Evolutionary conservation across 768 basidiomycete genomes (phyloP).

Genomic region (Tylopilus rubrobrunneus): DNA sequence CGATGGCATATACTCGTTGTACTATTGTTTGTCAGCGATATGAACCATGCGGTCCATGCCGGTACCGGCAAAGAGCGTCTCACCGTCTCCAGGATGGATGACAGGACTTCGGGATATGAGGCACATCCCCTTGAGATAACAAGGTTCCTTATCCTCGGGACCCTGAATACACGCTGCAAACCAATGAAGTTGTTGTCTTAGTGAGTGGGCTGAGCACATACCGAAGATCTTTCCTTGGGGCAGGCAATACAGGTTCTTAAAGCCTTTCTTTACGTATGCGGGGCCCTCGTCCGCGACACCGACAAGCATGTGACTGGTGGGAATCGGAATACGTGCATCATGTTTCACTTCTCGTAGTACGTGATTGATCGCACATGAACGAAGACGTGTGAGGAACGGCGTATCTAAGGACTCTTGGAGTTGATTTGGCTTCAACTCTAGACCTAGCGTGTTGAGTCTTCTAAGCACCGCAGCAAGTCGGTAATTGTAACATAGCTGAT

Average conservation of each 20-base stretch:
- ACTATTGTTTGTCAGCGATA: conserved; percentile 37
- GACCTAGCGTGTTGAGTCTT: conserved; percentile 42
- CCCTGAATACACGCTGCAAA: conserved; percentile 54
- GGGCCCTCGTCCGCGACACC: conserved; percentile 84
- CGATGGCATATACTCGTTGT: conserved; percentile 68
- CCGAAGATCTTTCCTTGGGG: conserved; percentile 64
- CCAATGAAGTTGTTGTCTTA: neutral
- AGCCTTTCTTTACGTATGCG: conserved; percentile 49
- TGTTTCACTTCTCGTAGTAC: conserved; percentile 74
- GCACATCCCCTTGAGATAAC: conserved; percentile 57
- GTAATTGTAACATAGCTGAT: conserved; percentile 46
- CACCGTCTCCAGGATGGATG: conserved; percentile 73
- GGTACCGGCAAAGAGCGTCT: conserved; percentile 1
- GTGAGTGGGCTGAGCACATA: conserved; percentile 25
- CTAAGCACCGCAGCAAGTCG: conserved; percentile 49
- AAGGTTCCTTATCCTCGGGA: conserved; percentile 45
- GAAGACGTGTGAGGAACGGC: conserved; percentile 53
- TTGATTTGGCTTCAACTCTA: conserved; percentile 42
- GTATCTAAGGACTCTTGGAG: conserved; percentile 41
- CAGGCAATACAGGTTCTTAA: conserved; percentile 51
- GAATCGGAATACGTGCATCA: conserved; percentile 68
- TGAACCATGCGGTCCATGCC: too few species aligned
- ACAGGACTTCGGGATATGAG: conserved; percentile 71
- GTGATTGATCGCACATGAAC: conserved; percentile 60
- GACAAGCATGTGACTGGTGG: conserved; percentile 64